A percentile compares a stretch with the other conserved stretches of the same genome.
Evolutionary conservation across 2,329 filamentous ascomycete species (phyloP).

Genomic region (Periconia sp.): DNA sequence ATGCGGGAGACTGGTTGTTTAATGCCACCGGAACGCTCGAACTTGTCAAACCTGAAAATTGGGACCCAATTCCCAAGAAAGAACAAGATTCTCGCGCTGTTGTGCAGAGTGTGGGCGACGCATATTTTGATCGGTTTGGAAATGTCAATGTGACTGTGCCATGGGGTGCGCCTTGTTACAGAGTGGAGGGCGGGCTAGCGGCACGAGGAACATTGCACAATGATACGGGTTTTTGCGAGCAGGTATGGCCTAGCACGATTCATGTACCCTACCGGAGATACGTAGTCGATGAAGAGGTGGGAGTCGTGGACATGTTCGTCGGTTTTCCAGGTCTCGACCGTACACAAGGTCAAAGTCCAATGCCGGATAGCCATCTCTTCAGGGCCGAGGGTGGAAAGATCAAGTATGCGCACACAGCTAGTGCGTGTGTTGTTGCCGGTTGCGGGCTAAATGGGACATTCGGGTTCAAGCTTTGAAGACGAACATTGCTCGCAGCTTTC

Average conservation of each 20-base stretch:
- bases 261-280: slow-evolving; percentile 25
- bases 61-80: slow-evolving; percentile 21
- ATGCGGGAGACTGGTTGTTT: slow-evolving; percentile 35
- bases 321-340: slow-evolving; percentile 32
- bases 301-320: slow-evolving; percentile 29
- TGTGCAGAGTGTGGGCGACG: slow-evolving; percentile 29
- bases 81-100: slow-evolving; percentile 16
- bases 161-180: slow-evolving; percentile 27
- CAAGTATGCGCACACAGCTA: slow-evolving; percentile 30
- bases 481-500: too few relatives aligned
- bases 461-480: too few relatives aligned
- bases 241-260: slow-evolving; percentile 19
- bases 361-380: slow-evolving; percentile 34
- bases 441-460: too few relatives aligned
- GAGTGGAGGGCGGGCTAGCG: slow-evolving; percentile 32
- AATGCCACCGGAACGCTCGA: slow-evolving; percentile 29
- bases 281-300: slow-evolving; percentile 32
- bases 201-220: slow-evolving; percentile 21
- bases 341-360: slow-evolving; percentile 22
- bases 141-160: slow-evolving; percentile 25
- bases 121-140: slow-evolving; percentile 31
- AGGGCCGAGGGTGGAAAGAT: slow-evolving; percentile 28
- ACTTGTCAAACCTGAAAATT: slow-evolving; percentile 22
- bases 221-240: slow-evolving; percentile 17
- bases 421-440: slow-evolving; percentile 28